Base-by-base conservation (phyloP, 2,329 filamentous ascomycete species). In the Hypoxylon rubiginosum region DNA sequence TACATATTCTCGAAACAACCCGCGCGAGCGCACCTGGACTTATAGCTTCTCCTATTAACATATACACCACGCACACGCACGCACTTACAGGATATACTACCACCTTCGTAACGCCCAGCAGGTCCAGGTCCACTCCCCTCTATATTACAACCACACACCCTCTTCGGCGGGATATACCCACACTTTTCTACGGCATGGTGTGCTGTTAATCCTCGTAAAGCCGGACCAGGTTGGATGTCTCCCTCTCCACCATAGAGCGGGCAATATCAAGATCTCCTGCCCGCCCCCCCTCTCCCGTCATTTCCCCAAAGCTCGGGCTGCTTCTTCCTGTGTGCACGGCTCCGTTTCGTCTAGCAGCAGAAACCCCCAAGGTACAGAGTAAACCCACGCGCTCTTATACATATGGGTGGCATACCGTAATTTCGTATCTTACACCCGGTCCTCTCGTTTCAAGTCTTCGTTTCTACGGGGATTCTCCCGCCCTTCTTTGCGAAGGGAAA, bases 241-340 rank as follows among this genome's bases (percentile, higher is more conserved):
- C 39, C 19, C n/a, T 51, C 68, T 62, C 63, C 66, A 60, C 55
- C 36, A 62, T 59, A 46, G 51, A 56, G 68, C 62, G 59, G 26
- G 24, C 26, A n/a, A 69, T 67, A 69, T 67, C 68, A 69, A 71
- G 68, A 67, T 71, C 66, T 68, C 52, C 54, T 57, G 34, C 57
- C 68, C 66, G 32, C 19, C 53, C 32, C 53, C 34, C 21, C 52
- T 34, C 53, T 60, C 58, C 64, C 61, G 48, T 64, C 58, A 66
- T 58, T 64, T 57, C 57, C 53, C 52, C 45, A 49, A 50, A 64
- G 61, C 57, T 49, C 58, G 26, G 61, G 26, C 21, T 24, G 61
- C 43, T 43, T 39, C 61, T 30, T 34, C 54, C 34, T 54, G 49
- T 26, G 56, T 58, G 62, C 66, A 68, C 66, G 66, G 59, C 63